Conservation (phyloP, 371 early-diverging fungal genomes). For the Homolaphlyctis polyrhiza region DNA sequence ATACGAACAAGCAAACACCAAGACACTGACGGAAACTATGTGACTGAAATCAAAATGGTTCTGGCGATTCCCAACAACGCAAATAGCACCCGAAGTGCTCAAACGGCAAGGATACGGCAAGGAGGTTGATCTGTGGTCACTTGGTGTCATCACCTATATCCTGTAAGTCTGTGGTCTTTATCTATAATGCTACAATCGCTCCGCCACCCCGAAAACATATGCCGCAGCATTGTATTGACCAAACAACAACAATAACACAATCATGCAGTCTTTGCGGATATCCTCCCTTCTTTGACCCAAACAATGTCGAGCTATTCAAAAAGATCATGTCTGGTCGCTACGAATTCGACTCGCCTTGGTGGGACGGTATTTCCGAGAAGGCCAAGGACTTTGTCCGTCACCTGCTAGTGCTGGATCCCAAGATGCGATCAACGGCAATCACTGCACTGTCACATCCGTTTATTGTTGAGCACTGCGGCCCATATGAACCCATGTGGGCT, state of each 20-base stretch:
- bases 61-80: background rate
- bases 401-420: constrained; percentile 69
- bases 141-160: constrained; percentile 97
- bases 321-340: constrained; percentile 80
- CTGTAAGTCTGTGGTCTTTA: constrained; percentile 38
- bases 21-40: too few species aligned
- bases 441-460: constrained; percentile 73
- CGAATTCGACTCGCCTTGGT: constrained; percentile 73
- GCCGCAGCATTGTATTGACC: too few species aligned
- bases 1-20: too few species aligned
- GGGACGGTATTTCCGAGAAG: constrained; percentile 74
- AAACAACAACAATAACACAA: too few species aligned
- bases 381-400: constrained; percentile 80
- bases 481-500: background rate
- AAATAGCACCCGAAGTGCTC: constrained; percentile 87
- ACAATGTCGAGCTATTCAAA: constrained; percentile 54
- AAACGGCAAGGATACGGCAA: constrained; percentile 68
- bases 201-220: too few species aligned
- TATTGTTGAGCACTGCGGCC: constrained; percentile 38
- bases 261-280: constrained; percentile 69
- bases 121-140: constrained; percentile 96
- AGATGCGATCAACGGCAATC: constrained; percentile 66
- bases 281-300: constrained; percentile 84
- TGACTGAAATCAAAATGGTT: too few species aligned
- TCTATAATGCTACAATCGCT: too few species aligned